Evolutionary conservation across 2,329 filamentous ascomycete species (phyloP).

Genomic region (Grosmannia clavigera): DNA sequence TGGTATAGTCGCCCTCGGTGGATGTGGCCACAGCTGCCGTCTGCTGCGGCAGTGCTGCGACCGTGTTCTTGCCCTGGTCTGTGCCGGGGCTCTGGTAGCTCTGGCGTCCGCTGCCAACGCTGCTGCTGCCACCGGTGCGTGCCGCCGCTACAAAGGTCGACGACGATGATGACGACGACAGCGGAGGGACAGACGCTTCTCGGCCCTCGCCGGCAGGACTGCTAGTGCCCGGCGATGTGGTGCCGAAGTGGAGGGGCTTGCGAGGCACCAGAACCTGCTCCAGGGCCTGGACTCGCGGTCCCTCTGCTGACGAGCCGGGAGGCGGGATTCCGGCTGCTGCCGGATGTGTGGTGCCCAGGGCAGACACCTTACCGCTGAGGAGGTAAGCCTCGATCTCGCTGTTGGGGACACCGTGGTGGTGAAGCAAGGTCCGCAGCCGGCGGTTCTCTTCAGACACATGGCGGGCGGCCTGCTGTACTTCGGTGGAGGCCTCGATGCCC

Average conservation of each 20-base stretch:
- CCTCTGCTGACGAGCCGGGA: not conserved
- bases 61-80: not conserved
- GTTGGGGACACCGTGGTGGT: slow-evolving; percentile 43
- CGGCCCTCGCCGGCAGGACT: not conserved
- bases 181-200: not conserved
- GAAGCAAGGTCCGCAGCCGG: slow-evolving; percentile 46
- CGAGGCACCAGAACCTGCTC: slow-evolving; percentile 26
- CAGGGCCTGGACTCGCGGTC: slow-evolving; percentile 12
- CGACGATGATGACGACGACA: not conserved
- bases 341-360: not conserved
- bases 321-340: not conserved
- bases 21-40: not conserved
- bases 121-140: not conserved
- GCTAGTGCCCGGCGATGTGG: slow-evolving; percentile 6
- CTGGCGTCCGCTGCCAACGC: not conserved
- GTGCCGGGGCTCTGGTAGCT: not conserved
- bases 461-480: slow-evolving; percentile 58
- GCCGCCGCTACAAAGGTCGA: not conserved
- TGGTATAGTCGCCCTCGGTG: not conserved
- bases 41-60: not conserved
- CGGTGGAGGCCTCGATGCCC: slow-evolving; percentile 56
- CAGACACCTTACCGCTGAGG: slow-evolving; percentile 5
- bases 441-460: slow-evolving; percentile 59
- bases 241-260: slow-evolving; percentile 18
- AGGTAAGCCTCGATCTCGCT: slow-evolving; percentile 36